These are phyloP conservation scores for Mrakia gelida DNA, from an alignment of 768 basidiomycete species.

Conservation along the genomic window DNA sequence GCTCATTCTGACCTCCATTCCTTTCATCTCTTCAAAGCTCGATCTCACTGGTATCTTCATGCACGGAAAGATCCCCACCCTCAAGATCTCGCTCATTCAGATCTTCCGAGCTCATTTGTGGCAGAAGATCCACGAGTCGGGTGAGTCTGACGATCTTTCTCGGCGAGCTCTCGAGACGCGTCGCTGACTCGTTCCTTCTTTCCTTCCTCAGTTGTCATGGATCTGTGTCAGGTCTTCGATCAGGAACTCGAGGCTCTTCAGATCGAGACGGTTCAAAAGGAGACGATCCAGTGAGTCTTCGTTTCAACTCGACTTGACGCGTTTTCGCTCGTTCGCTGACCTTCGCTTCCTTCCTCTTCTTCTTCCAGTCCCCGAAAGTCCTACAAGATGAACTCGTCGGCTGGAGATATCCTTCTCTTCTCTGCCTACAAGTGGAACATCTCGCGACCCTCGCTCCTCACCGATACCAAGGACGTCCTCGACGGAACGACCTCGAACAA, in stretches of 20 bases:
- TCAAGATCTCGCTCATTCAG: slow-evolving; percentile 98
- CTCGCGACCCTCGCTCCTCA: slow-evolving; percentile 87
- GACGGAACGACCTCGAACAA: slow-evolving; percentile 99
- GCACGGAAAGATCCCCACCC: slow-evolving; percentile 96
- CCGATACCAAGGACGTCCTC: slow-evolving; percentile 90
- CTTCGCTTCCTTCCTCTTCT: not conserved
- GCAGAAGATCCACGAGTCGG: slow-evolving; percentile 82
- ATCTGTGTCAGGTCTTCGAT: slow-evolving; percentile 78
- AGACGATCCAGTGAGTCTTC: slow-evolving; percentile 68
- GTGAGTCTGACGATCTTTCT: not conserved
- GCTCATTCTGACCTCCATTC: not conserved
- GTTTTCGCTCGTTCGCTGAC: not conserved
- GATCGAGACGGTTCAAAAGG: slow-evolving; percentile 99
- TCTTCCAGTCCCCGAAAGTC: slow-evolving; percentile 79
- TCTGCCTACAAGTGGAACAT: slow-evolving; percentile 93
- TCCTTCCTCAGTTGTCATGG: slow-evolving; percentile 36
- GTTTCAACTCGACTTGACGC: too few relatives aligned
- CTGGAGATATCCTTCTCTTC: slow-evolving; percentile 95
- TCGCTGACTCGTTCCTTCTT: not conserved
- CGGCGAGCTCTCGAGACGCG: not conserved
- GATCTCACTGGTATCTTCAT: slow-evolving; percentile 95
- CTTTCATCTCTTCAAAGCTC: slow-evolving; percentile 50
- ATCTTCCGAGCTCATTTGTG: slow-evolving; percentile 99
- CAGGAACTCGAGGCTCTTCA: slow-evolving; percentile 96
- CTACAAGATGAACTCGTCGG: slow-evolving; percentile 99